Base-by-base conservation (phyloP, 306 rosid species). In the Trifolium dubium region DNA sequence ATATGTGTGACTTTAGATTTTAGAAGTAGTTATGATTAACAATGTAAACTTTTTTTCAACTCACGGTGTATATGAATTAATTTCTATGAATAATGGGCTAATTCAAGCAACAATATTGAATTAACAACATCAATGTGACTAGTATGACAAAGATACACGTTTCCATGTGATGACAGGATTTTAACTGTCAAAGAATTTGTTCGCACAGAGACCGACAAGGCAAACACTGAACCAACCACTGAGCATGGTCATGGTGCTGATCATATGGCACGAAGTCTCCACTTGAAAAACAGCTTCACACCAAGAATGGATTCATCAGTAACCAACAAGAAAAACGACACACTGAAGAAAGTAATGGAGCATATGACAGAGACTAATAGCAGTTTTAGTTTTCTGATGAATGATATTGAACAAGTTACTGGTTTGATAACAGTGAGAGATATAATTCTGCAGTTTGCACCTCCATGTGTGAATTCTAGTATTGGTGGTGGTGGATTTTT, bases 401-500 rank as follows among this genome's bases (percentile, higher is more conserved):
- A 88, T 61, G 88, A 82, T 30, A 56, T 39, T 3, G 66, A 77
- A 15, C 88, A 80, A 75, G 83, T 83, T 59, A 79, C 67, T 1
- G 85, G 96, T 28, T 17, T 92, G 43, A 71, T 89, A 65, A 83
- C 85, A 35, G 12, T 79, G 62, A 83, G 89, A 76, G 90, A 84
- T 44, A 30, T 77, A 35, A 82, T 89, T 77, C 40, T 84, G 71
- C 92, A 81, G 80, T 89, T 88, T 71, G 84, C 88, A 5, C 96
- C 93, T 1, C 96, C 93, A 17, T 79, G 87, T 71, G 79, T 89
- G 59, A 81, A 87, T 73, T 88, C 90, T 9, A 76, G 73, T 50
- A 81, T 89, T 28, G 56, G 76, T 40, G 96, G 93, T 71, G 88
- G 85, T 35, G 87, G 93, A n/a, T 88, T 89, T 75, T 92, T 88